Base-by-base conservation (phyloP, 2,329 filamentous ascomycete genomes). In the Microcyclosporella mali region DNA sequence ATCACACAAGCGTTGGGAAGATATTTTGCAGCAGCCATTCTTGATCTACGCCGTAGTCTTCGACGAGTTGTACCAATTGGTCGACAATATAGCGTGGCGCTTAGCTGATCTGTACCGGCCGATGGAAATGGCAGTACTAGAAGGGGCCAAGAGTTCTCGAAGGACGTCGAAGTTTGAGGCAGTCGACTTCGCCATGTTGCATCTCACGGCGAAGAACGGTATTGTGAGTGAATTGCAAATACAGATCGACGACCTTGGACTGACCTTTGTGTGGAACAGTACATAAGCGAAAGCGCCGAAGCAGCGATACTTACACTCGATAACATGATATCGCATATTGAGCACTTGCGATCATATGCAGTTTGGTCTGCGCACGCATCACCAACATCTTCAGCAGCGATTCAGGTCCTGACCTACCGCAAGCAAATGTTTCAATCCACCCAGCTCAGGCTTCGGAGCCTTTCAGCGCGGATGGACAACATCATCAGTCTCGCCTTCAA, bases 401-500 rank as follows among this genome's bases (percentile, higher is more conserved):
- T 28, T 39, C 52, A 45, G 16, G 32, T 29, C 38, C 43, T 46
- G 51, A 56, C 6, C 16, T 65, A 66, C 40, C 59, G 56, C 12
- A 53, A 57, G 15, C 58, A 52, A 1, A 50, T 63, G 12, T 59
- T 66, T 19, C 57, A 61, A 32, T 64, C 61, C 4, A 63, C 62
- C 3, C 57, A 63, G 35, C 49, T 63, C 17, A 59, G 63, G 6
- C 50, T 66, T 3, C 31, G 43, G 3, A 66, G 63, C 38, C 47
- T 68, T 8, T 59, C 67, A 27, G 59, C 57, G 38, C 57, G 66
- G 4, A 61, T 66, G 41, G 49, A 59, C 17, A 68, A 68, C 40
- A 58, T 66, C 8, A 63, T 67, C 28, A 60, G 63, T 38, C 53
- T 68, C 4, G 45, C 47, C 2, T 69, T 67, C 51, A 64, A 70